phyloP scores from a whole-genome alignment of 768 basidiomycete genomes.

The Cystobasidium tubakii region DNA sequence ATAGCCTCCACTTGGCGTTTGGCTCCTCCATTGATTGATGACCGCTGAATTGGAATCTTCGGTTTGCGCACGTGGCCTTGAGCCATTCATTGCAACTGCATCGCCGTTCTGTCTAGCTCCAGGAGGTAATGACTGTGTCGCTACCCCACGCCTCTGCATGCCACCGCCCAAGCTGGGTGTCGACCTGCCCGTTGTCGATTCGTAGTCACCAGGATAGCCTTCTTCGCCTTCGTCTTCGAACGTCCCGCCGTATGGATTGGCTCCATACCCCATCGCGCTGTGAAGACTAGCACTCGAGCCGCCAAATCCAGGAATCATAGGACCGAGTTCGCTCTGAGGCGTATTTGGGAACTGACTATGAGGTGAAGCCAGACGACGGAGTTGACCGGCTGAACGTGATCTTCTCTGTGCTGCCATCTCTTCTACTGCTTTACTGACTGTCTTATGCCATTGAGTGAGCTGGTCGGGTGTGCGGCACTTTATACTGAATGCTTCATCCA shows the following conservation, averaged over 20 bases:
- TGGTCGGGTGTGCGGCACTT: conserved; percentile 89
- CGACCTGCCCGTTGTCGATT: conserved; percentile 63
- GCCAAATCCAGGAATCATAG: conserved; percentile 1
- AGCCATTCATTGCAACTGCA: conserved; percentile 48
- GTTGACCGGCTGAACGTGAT: conserved; percentile 27
- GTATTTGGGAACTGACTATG: conserved; percentile 43
- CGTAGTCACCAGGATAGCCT: conserved; percentile 54
- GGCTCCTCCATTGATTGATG: conserved; percentile 59
- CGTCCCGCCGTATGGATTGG: conserved; percentile 48
- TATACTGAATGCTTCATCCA: conserved; percentile 86
- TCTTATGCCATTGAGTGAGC: conserved; percentile 82
- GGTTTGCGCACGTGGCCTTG: conserved; percentile 63
- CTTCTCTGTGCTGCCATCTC: conserved; percentile 46
- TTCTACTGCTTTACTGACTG: conserved; percentile 79
- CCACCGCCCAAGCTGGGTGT: conserved; percentile 60
- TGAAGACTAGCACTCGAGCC: conserved; percentile 25
- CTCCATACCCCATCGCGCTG: background rate
- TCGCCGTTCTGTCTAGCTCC: conserved; percentile 49
- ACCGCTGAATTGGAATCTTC: conserved; percentile 63
- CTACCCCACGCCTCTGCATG: conserved; percentile 47
- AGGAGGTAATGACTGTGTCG: conserved; percentile 57
- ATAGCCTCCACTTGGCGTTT: conserved; percentile 51
- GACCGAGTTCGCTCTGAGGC: conserved; percentile 37
- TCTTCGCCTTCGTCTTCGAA: conserved; percentile 61
- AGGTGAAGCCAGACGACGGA: conserved; percentile 42